A percentile compares a stretch with the other conserved stretches of the same genome.
Conservation (phyloP, 768 basidiomycete genomes). For the Suillus bovinus region DNA sequence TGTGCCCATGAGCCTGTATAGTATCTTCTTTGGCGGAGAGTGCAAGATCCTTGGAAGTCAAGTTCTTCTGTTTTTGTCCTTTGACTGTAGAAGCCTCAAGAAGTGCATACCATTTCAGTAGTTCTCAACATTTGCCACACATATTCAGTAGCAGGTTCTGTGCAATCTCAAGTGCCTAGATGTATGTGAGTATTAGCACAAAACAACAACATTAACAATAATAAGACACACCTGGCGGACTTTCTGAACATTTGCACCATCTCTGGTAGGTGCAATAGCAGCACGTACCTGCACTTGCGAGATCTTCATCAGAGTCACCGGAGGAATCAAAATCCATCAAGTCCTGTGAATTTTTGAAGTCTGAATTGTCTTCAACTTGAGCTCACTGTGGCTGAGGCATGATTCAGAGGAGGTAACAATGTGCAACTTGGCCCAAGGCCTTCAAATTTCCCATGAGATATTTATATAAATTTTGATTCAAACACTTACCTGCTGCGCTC, state of each 20-base stretch:
- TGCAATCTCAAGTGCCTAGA: background rate
- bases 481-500: background rate
- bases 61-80: background rate
- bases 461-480: background rate
- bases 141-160: constrained; percentile 4
- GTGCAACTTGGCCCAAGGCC: background rate
- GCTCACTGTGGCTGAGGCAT: background rate
- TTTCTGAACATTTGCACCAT: background rate
- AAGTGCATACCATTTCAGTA: background rate
- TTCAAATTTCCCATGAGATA: background rate
- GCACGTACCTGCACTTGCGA: background rate
- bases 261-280: background rate
- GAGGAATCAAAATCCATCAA: background rate
- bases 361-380: background rate
- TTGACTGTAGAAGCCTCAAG: background rate
- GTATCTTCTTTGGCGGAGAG: background rate
- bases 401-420: background rate
- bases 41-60: background rate
- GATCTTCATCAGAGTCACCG: background rate
- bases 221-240: background rate
- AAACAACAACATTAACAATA: background rate
- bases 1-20: background rate
- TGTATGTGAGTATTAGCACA: background rate
- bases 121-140: background rate
- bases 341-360: background rate